These are phyloP conservation scores for Backusella macrospora DNA, from an alignment of 192 early-diverging fungal species.

Conservation along the genomic window DNA sequence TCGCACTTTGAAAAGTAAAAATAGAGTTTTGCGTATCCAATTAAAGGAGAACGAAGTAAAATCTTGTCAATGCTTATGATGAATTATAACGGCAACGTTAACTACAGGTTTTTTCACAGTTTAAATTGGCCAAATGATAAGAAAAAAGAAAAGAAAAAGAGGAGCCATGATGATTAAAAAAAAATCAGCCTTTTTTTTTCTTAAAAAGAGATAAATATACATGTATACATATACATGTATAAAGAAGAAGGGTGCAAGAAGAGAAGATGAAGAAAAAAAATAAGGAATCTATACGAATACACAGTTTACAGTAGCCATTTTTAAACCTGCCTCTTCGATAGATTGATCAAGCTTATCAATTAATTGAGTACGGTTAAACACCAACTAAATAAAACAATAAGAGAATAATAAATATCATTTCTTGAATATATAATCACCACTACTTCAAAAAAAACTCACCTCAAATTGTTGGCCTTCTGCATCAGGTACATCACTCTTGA, in stretches of 20 bases:
- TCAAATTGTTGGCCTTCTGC: constrained; percentile 69
- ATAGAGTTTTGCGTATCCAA: too few species aligned
- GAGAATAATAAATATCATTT: constrained; percentile 12
- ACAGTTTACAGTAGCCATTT: constrained; percentile 57
- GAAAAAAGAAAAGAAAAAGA: too few species aligned
- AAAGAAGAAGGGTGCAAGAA: not conserved
- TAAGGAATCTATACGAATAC: constrained; percentile 35
- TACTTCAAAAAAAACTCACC: constrained; percentile 51
- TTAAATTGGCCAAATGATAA: too few species aligned
- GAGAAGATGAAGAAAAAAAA: not conserved
- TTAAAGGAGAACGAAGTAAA: too few species aligned
- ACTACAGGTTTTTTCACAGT: too few species aligned
- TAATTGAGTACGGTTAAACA: constrained; percentile 70
- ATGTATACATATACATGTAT: too few species aligned
- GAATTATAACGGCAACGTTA: too few species aligned
- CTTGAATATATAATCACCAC: not conserved
- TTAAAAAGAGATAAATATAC: too few species aligned
- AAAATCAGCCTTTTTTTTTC: too few species aligned
- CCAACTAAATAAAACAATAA: constrained; percentile 56
- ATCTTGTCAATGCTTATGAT: too few species aligned
- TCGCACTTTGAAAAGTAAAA: too few species aligned
- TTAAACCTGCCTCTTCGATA: constrained; percentile 72
- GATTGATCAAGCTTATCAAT: constrained; percentile 66
- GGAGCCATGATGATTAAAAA: too few species aligned
- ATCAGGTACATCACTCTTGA: constrained; percentile 74